phyloP scores from a whole-genome alignment of 192 early-diverging fungal genomes.

The Dissophora ornata region DNA sequence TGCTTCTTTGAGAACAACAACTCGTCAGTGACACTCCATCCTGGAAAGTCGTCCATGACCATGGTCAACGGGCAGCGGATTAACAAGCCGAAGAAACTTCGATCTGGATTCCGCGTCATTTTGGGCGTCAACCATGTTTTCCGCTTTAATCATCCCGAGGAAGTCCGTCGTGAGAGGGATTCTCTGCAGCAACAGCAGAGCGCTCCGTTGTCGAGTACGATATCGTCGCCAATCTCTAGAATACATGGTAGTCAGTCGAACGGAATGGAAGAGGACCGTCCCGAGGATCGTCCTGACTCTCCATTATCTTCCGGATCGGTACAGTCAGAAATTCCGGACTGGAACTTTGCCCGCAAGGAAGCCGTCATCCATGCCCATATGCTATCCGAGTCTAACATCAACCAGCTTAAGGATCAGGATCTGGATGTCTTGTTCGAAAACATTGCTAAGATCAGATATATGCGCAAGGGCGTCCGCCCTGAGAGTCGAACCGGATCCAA shows the following conservation, averaged over 20 bases:
- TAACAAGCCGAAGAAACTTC: slow-evolving; percentile 62
- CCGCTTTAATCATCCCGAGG: slow-evolving; percentile 85
- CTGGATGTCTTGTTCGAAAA: slow-evolving; percentile 67
- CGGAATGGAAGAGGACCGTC: slow-evolving; percentile 53
- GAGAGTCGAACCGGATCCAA: slow-evolving; percentile 60
- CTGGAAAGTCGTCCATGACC: slow-evolving; percentile 65
- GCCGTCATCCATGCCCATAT: slow-evolving; percentile 69
- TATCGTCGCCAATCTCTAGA: slow-evolving; percentile 24
- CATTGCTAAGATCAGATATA: slow-evolving; percentile 64
- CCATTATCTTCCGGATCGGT: slow-evolving; percentile 56
- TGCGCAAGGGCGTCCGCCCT: slow-evolving; percentile 58
- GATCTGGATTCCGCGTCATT: slow-evolving; percentile 83
- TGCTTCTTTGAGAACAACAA: slow-evolving; percentile 78
- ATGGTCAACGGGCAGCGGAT: slow-evolving; percentile 86
- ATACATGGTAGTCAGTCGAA: slow-evolving; percentile 11
- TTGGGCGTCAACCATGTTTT: slow-evolving; percentile 86
- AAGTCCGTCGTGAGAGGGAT: slow-evolving; percentile 76
- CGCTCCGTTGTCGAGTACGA: slow-evolving; percentile 21
- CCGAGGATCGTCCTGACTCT: slow-evolving; percentile 49
- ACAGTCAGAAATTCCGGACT: slow-evolving; percentile 71
- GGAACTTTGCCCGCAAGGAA: slow-evolving; percentile 82
- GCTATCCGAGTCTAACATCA: slow-evolving; percentile 48
- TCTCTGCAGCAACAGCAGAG: slow-evolving; percentile 34
- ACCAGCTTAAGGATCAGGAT: slow-evolving; percentile 67
- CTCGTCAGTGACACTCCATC: slow-evolving; percentile 70